Base-by-base conservation (phyloP, 441 rosid genomes). In the Gossypium lobatum region DNA sequence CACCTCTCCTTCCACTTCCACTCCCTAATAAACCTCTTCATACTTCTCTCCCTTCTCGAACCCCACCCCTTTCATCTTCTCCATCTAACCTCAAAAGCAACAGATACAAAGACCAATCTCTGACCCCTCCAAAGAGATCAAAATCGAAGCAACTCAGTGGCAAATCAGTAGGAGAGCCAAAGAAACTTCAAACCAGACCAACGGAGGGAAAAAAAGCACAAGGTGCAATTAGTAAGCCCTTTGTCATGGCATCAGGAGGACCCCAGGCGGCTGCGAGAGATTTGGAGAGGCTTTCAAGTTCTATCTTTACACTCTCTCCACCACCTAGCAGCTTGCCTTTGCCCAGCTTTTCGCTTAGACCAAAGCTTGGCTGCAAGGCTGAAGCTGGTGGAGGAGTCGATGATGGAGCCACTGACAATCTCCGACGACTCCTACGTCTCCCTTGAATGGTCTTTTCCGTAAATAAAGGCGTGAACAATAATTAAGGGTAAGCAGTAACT, bases 311-410 rank as follows among this genome's bases (percentile, higher is more conserved):
- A 53, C 80, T 84, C 42, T 87, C 97, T 73, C 98, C 97, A 3
- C 97, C 88, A 0, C 95, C 97, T 4, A 89, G 98, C 83, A 88
- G 97, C 85, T 80, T 94, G 82, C 98, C 98, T 17, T 80, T 94
- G 88, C 98, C 98, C 1, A 91, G 77, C 80, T 92, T 95, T 75
- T 82, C 88, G 0, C 73, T 87, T 60, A 87, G 88, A 80, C 87
- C 93, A 2, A 94, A 92, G 83, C 84, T 84, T 52, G 78, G 86
- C 52, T 91, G 98, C 85, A 87, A 88, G 46, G 87, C 85, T 11
- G 89, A 92, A 80, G 95, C 94, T 20, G 31, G 7, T 21, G 83
- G 83, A 1, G 88, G 79, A 1, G 75, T 76, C 16, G 90, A 82
- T 14, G 77, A 73, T 59, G 89, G 89, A 25, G 91, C 93, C n/a